Conservation (phyloP, 805 yeast genomes). For the Blastobotrys chiropterorum region DNA sequence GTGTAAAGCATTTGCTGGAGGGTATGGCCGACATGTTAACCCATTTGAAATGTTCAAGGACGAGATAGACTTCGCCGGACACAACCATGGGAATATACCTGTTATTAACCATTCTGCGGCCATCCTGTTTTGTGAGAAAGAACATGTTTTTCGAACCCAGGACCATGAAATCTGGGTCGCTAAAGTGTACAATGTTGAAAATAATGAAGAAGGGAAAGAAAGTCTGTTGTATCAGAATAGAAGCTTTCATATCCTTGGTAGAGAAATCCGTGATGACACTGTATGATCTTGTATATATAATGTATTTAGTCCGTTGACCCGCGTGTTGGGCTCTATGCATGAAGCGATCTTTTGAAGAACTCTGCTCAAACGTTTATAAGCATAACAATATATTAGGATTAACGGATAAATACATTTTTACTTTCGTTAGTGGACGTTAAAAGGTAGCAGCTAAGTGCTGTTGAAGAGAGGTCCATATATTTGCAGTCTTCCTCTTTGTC, state of each 20-base stretch:
- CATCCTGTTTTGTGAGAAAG: conserved; percentile 25
- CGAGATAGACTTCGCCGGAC: conserved; percentile 17
- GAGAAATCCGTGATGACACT: conserved; percentile 17
- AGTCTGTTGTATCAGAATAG: conserved; percentile 21
- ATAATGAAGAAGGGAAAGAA: conserved; percentile 21
- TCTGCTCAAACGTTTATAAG: no score
- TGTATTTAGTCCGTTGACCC: background rate
- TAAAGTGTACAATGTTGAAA: conserved; percentile 40
- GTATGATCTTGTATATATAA: background rate
- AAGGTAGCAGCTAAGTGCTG: background rate
- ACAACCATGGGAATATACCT: conserved; percentile 22
- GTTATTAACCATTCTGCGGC: conserved; percentile 21
- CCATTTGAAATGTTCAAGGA: conserved; percentile 28
- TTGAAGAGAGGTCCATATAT: conserved; percentile 1
- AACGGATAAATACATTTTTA: background rate
- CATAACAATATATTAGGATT: no score
- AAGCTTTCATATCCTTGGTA: conserved; percentile 33
- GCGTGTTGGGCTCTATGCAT: no score
- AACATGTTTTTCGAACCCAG: conserved; percentile 41
- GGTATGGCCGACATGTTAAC: conserved; percentile 33
- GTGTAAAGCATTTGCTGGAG: conserved; percentile 62
- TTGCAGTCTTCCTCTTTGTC: conserved; percentile 19
- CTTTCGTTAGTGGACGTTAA: background rate
- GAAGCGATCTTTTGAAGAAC: no score
- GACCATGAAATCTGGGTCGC: conserved; percentile 93